Conservation (phyloP, 202 grass and related monocot species). For the Elaeis oleifera region DNA sequence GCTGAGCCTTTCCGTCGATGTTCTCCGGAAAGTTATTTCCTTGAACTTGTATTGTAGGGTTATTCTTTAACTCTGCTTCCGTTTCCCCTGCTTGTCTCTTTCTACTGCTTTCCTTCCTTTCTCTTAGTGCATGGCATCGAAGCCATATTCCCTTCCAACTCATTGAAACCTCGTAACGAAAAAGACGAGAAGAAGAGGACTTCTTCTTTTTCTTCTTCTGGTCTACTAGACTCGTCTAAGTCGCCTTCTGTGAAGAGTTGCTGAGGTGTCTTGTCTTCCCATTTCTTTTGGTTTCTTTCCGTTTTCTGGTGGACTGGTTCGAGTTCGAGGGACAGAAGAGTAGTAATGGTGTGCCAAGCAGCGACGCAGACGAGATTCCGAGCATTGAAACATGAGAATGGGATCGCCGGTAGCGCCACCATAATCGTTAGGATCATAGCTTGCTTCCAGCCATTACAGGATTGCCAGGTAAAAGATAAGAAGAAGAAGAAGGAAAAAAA, state of each 20-base stretch:
- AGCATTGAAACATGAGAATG: conserved; percentile 83
- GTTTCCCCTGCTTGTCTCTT: not conserved
- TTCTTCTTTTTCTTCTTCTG: conserved; percentile 12
- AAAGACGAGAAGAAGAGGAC: not conserved
- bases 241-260: no score
- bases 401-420: conserved; percentile 34
- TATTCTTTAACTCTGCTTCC: conserved; percentile 45
- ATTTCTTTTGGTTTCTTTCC: no score
- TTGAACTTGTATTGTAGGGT: conserved; percentile 84
- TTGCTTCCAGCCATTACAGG: conserved; percentile 74
- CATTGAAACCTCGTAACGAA: not conserved
- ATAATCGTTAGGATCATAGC: conserved; percentile 69
- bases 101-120: not conserved
- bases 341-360: conserved; percentile 97
- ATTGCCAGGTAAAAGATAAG: conserved; percentile 65
- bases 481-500: no score
- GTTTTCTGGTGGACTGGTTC: no score
- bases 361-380: conserved; percentile 71
- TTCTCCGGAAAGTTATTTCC: conserved; percentile 45
- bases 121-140: not conserved
- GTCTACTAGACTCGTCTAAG: no score
- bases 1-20: conserved; percentile 52
- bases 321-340: conserved; percentile 34
- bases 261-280: no score
- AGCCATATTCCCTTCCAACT: not conserved